Evolutionary conservation across 1,139 yeast species (phyloP).

Genomic region (Blastobotrys proliferans): DNA sequence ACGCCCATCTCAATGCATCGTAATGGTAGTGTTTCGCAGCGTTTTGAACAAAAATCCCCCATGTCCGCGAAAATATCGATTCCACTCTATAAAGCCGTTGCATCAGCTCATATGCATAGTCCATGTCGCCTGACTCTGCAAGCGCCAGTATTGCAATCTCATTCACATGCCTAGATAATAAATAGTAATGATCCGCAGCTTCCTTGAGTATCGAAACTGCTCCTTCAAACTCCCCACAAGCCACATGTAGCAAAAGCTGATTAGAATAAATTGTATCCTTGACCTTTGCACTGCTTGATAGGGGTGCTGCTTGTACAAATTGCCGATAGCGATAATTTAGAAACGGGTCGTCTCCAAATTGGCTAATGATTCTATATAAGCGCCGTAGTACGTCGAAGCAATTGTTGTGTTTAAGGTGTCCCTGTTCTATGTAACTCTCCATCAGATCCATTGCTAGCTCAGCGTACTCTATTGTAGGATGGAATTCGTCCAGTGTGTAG

Average conservation of each 20-base stretch:
- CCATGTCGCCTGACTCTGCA: slow-evolving; percentile 28
- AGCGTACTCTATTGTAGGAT: slow-evolving; percentile 15
- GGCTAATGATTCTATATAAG: slow-evolving; percentile 15
- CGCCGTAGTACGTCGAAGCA: slow-evolving; percentile 13
- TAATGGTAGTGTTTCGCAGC: slow-evolving; percentile 27
- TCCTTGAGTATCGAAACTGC: slow-evolving; percentile 28
- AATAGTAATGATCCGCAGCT: slow-evolving; percentile 21
- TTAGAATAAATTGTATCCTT: slow-evolving; percentile 9
- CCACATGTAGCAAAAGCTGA: slow-evolving; percentile 24
- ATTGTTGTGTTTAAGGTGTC: slow-evolving; percentile 6
- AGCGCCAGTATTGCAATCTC: slow-evolving; percentile 30
- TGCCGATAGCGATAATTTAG: slow-evolving; percentile 16
- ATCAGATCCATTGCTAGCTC: slow-evolving; percentile 14
- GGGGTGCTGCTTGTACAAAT: slow-evolving; percentile 3
- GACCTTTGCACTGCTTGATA: slow-evolving; percentile 4
- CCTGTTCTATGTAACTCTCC: slow-evolving; percentile 12
- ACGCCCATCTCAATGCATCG: slow-evolving; percentile 29
- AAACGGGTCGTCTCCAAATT: slow-evolving; percentile 16
- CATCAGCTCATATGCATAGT: slow-evolving; percentile 29
- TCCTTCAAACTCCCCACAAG: slow-evolving; percentile 24
- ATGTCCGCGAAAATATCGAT: slow-evolving; percentile 30
- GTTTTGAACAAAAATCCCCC: slow-evolving; percentile 33
- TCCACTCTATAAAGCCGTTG: slow-evolving; percentile 23
- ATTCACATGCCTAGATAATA: slow-evolving; percentile 24
- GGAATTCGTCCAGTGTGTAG: slow-evolving; percentile 10